phyloP scores from a whole-genome alignment of 768 basidiomycete genomes.

The Tylopilus sp. region DNA sequence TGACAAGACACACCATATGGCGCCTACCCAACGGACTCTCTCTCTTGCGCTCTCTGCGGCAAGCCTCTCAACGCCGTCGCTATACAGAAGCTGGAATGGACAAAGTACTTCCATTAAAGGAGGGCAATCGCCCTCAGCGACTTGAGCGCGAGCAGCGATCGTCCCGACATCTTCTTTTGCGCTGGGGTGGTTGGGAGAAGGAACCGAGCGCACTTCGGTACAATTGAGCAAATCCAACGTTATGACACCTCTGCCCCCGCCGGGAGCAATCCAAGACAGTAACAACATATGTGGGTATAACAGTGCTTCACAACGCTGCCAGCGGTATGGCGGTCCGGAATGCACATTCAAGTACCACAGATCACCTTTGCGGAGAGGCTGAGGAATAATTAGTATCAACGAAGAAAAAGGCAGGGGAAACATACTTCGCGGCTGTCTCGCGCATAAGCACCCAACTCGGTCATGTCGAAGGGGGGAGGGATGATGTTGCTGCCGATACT shows the following conservation, averaged over 20 bases:
- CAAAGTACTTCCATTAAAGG: slow-evolving; percentile 71
- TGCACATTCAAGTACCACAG: slow-evolving; percentile 95
- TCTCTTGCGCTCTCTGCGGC: slow-evolving; percentile 87
- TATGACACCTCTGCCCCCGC: slow-evolving; percentile 80
- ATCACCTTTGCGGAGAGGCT: slow-evolving; percentile 84
- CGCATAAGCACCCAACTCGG: slow-evolving; percentile 42
- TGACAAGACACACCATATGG: slow-evolving; percentile 64
- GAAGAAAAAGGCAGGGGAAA: background rate
- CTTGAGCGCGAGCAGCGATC: slow-evolving; percentile 69
- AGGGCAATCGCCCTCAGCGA: slow-evolving; percentile 37
- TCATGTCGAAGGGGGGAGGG: slow-evolving; percentile 46
- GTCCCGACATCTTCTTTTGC: slow-evolving; percentile 87
- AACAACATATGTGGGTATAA: slow-evolving; percentile 82
- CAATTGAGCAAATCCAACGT: slow-evolving; percentile 86
- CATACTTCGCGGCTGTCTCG: slow-evolving; percentile 45
- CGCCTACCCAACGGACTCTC: slow-evolving; percentile 87
- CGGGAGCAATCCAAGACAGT: slow-evolving; percentile 83
- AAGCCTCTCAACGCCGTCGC: slow-evolving; percentile 84
- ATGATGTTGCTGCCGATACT: slow-evolving; percentile 33
- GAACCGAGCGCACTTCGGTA: slow-evolving; percentile 78
- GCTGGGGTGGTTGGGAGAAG: slow-evolving; percentile 75
- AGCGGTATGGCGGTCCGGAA: slow-evolving; percentile 68
- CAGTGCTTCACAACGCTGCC: slow-evolving; percentile 80
- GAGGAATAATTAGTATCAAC: slow-evolving; percentile 11
- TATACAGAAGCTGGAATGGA: slow-evolving; percentile 88